Evolutionary conservation across 306 rosid genomes (phyloP), one percentile per base, ranked within the genome.

Genomic region (Canavalia ensiformis): DNA sequence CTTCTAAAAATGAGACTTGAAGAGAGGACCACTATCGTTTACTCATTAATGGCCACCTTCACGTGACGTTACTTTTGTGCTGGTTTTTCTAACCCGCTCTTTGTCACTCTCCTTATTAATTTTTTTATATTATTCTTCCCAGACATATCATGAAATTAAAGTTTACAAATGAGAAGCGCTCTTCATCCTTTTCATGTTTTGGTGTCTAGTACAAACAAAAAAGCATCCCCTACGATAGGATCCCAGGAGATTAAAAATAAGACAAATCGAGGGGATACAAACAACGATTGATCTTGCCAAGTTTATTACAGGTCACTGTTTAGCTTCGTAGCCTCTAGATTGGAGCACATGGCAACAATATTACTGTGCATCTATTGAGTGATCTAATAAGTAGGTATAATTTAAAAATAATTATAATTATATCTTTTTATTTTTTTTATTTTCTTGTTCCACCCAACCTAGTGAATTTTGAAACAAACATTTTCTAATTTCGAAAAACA

Each of bases 111-210:
- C 37, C 57, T 2, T 78, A 25, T 77, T 74, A 18, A 65, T 54
- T 18, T 2, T 44, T 41, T 44, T 67, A 11, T 44, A 42, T 66
- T 4, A 52, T 31, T 10, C 46, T 7, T 45, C 49, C 49, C 9
- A 8, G 0, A 45, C 9, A 45, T 7, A 45, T 45, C 49, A 70
- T 35, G n/a, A 5, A 31, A 70, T 35, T 7, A 5, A 31, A 69
- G 30, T 39, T 31, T 31, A 47, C 12, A 69, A 31, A 49, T 69
- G 30, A 46, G 55, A 28, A 46, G 37, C 56, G 25, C 11, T 11
- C 35, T 72, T 54, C 34, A 54, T 34, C 65, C 25, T 72, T 72
- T 52, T 54, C 76, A n/a, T 50, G 63, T 72, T 50, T 50, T 51
- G 76, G 28, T 35, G 76, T 35, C 4, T 13, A 6, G 49, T 45